These are phyloP conservation scores for Komagataella pastoris DNA, from an alignment of 805 yeast species.

Conservation along the genomic window DNA sequence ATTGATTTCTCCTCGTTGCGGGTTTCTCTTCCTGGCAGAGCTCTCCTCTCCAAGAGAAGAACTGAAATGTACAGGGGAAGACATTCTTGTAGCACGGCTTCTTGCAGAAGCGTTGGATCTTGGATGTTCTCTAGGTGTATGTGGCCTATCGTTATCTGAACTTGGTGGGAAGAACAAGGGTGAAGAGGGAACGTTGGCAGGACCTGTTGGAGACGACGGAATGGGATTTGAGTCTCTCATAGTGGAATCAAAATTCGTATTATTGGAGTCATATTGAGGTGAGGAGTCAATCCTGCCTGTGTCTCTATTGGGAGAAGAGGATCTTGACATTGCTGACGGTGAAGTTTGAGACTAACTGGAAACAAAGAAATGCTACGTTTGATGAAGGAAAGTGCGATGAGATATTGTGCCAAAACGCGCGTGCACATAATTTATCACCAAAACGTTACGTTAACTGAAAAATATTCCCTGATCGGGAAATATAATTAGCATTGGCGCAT, in stretches of 20 bases:
- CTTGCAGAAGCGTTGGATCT: constrained; percentile 4
- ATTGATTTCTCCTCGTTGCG: constrained; percentile 68
- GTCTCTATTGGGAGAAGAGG: not conserved
- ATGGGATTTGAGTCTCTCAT: not conserved
- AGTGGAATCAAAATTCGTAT: not conserved
- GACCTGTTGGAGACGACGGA: not conserved
- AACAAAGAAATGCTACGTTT: not conserved
- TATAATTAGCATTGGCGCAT: too few species aligned
- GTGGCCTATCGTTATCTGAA: constrained; percentile 13
- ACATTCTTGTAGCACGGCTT: constrained; percentile 16
- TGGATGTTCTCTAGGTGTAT: constrained; percentile 6
- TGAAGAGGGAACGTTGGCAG: constrained; percentile 13
- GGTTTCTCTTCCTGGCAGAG: constrained; percentile 20
- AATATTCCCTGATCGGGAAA: not conserved
- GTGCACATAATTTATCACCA: not conserved
- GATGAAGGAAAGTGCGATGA: not conserved
- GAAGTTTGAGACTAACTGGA: not conserved
- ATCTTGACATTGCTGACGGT: not conserved
- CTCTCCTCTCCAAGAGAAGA: constrained; percentile 14
- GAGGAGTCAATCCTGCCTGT: not conserved
- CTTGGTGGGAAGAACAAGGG: constrained; percentile 41
- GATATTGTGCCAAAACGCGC: not conserved
- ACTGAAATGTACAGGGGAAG: constrained; percentile 39
- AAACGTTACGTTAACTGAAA: not conserved
- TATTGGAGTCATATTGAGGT: not conserved